phyloP scores from a whole-genome alignment of 192 early-diverging fungal genomes.

The Podila minutissima region DNA sequence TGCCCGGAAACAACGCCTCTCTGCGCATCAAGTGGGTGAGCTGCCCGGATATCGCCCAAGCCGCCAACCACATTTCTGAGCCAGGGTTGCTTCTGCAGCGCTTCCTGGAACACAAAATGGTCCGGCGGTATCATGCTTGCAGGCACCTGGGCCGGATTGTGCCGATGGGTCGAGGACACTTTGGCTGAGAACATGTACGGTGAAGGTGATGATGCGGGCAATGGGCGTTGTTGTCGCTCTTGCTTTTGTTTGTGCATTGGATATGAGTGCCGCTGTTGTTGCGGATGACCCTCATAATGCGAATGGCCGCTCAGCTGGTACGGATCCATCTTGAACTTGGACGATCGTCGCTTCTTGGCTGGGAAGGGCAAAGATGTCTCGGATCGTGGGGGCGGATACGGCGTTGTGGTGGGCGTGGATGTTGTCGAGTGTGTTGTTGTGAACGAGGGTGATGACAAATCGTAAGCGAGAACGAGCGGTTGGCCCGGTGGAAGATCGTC shows the following conservation, averaged over 20 bases:
- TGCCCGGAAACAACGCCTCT: no score
- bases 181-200: background rate
- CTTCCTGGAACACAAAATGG: constrained; percentile 35
- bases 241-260: background rate
- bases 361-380: background rate
- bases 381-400: background rate
- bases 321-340: background rate
- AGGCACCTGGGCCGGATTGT: constrained; percentile 36
- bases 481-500: constrained; percentile 29
- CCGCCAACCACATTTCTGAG: background rate
- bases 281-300: background rate
- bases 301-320: background rate
- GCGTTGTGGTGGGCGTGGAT: background rate
- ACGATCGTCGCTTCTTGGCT: background rate
- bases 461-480: constrained; percentile 11
- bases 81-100: constrained; percentile 3
- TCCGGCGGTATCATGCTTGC: constrained; percentile 38
- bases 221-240: background rate
- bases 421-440: background rate
- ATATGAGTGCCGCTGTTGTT: background rate
- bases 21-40: no score
- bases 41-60: no score
- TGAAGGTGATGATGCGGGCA: background rate
- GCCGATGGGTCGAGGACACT: background rate
- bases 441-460: background rate